Evolutionary conservation across 2,329 filamentous ascomycete species (phyloP), one percentile per base, ranked within the genome.

Genomic region (Exophiala sp.): DNA sequence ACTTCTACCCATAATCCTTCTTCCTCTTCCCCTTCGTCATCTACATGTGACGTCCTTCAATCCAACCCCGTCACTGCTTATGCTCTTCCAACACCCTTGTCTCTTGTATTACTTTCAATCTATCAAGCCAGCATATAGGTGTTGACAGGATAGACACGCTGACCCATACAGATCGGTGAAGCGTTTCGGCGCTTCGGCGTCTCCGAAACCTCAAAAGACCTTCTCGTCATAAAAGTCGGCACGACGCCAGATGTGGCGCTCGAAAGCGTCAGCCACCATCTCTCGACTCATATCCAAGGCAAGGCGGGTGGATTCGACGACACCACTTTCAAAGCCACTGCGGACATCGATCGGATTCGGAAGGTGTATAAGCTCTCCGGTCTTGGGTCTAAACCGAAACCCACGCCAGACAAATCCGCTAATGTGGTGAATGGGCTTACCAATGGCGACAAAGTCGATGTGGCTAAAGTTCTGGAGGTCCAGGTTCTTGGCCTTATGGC

Each of bases 101-200:
- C n/a, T n/a, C n/a, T n/a, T n/a, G n/a, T n/a, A n/a, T n/a, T n/a
- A n/a, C n/a, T n/a, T n/a, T n/a, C n/a, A n/a, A n/a, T n/a, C n/a
- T n/a, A n/a, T n/a, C n/a, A n/a, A n/a, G n/a, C n/a, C n/a, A n/a
- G n/a, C n/a, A n/a, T n/a, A n/a, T n/a, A n/a, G n/a, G n/a, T n/a
- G n/a, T n/a, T 35, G 16, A n/a, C 11, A 6, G 32, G 8, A 39
- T n/a, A n/a, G n/a, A n/a, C n/a, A n/a, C n/a, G n/a, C n/a, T n/a
- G n/a, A n/a, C n/a, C 35, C 19, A 22, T 8, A 23, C 59, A 94
- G 88, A 97, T 98, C 63, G 80, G 88, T 44, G 90, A 96, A 60
- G 84, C 89, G 0, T 97, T 97, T 69, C 84, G 88, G 24, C 83
- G 85, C 46, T 95, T 93, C 63, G 93, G 93, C 41, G 82, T 97